These are phyloP conservation scores for Sutorius australiensis DNA, from an alignment of 768 basidiomycete species.

Conservation along the genomic window DNA sequence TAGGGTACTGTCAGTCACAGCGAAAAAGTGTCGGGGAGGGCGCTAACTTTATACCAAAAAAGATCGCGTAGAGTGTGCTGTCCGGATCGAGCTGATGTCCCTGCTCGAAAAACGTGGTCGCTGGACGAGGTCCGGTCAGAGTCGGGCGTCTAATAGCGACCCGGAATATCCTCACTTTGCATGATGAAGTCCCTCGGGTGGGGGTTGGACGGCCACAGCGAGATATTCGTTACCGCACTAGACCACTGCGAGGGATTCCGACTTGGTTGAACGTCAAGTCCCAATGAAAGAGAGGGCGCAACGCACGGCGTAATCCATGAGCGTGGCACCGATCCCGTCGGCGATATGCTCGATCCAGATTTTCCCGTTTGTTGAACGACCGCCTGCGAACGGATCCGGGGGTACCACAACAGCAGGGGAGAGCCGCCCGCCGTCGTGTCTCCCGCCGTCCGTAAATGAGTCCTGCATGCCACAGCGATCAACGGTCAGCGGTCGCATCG, in stretches of 20 bases:
- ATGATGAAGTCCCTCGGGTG: conserved; percentile 45
- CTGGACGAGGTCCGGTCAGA: conserved; percentile 22
- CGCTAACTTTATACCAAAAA: conserved; percentile 54
- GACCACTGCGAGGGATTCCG: conserved; percentile 23
- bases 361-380: conserved; percentile 47
- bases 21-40: not conserved
- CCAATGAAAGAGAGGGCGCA: not conserved
- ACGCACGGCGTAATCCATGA: conserved; percentile 52
- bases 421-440: conserved; percentile 42
- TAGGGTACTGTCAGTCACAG: conserved; percentile 1
- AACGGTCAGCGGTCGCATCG: not conserved
- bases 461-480: conserved; percentile 30
- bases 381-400: conserved; percentile 47
- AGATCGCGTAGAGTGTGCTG: conserved; percentile 48
- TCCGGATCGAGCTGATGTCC: conserved; percentile 40
- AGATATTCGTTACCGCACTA: conserved; percentile 45
- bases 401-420: conserved; percentile 39
- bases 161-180: conserved; percentile 35
- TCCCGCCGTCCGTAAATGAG: conserved; percentile 49
- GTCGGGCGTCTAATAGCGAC: not conserved
- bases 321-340: conserved; percentile 32
- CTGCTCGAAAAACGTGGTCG: conserved; percentile 43
- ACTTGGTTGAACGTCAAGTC: not conserved
- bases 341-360: conserved; percentile 51
- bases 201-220: conserved; percentile 50